These are phyloP conservation scores for Pseudogymnoascus sp. DNA, from an alignment of 2,329 filamentous ascomycete genomes.

Conservation along the genomic window DNA sequence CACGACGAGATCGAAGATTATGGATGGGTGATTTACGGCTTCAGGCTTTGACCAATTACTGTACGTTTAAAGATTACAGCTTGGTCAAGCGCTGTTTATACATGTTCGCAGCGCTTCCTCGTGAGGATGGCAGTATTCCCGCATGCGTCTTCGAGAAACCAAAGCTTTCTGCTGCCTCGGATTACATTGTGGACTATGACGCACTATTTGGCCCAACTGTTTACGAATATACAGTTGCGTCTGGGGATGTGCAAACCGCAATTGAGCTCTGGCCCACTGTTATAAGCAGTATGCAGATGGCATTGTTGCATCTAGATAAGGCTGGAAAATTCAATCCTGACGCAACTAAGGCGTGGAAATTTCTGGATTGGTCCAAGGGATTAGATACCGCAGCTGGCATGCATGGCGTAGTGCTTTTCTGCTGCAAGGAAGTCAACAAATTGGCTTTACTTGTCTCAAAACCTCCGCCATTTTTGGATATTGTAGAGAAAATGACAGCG, in stretches of 20 bases:
- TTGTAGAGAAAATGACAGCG: slow-evolving; percentile 21
- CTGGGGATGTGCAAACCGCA: slow-evolving; percentile 27
- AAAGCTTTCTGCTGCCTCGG: slow-evolving; percentile 25
- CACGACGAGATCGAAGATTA: slow-evolving; percentile 32
- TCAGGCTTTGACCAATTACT: slow-evolving; percentile 33
- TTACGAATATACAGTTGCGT: slow-evolving; percentile 30
- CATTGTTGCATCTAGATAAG: slow-evolving; percentile 24
- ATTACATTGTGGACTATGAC: slow-evolving; percentile 35
- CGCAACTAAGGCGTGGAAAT: slow-evolving; percentile 25
- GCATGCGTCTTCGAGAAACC: slow-evolving; percentile 33
- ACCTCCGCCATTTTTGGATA: slow-evolving; percentile 19
- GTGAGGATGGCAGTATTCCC: slow-evolving; percentile 30
- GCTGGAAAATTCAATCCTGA: slow-evolving; percentile 20
- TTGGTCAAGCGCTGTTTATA: slow-evolving; percentile 33
- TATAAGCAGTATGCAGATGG: slow-evolving; percentile 25
- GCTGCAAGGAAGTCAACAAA: slow-evolving; percentile 26
- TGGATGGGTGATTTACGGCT: slow-evolving; percentile 34
- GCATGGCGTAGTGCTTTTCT: slow-evolving; percentile 28
- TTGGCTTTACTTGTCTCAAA: slow-evolving; percentile 24
- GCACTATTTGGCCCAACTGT: slow-evolving; percentile 30
- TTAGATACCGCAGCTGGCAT: slow-evolving; percentile 28
- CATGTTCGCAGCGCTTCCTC: slow-evolving; percentile 30
- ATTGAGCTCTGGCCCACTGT: slow-evolving; percentile 29
- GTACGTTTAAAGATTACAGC: slow-evolving; percentile 30
- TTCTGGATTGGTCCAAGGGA: slow-evolving; percentile 28